Evolutionary conservation across 73 alveolate genomes (phyloP).

Genomic region (Paramecium octaurelia): DNA sequence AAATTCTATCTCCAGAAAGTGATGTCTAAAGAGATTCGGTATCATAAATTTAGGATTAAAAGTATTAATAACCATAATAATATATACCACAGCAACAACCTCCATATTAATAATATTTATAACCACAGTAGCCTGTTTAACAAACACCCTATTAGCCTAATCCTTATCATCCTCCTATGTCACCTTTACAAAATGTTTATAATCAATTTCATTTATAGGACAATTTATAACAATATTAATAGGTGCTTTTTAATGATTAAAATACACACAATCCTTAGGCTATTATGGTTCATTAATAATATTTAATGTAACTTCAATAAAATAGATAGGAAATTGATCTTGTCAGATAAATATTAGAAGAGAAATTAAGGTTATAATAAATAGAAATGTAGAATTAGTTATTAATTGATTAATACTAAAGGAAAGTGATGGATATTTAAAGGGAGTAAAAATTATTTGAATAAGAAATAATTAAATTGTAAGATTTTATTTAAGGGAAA

Average conservation of each 20-base stretch:
- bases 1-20: neutral
- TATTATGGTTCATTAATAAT: constrained; percentile 41
- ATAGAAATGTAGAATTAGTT: constrained; percentile 31
- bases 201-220: neutral
- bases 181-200: neutral
- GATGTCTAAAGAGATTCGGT: neutral
- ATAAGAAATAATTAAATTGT: neutral
- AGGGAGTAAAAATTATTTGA: constrained; percentile 29
- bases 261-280: neutral
- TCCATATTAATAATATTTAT: neutral
- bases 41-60: neutral
- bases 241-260: neutral
- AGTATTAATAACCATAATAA: neutral
- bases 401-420: constrained; percentile 10
- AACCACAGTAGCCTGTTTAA: neutral
- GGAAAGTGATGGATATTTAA: constrained; percentile 30
- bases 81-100: neutral
- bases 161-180: neutral
- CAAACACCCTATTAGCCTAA: neutral
- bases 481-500: constrained; percentile 40
- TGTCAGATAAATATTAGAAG: constrained; percentile 30
- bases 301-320: neutral
- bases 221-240: neutral
- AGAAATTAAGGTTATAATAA: constrained; percentile 18
- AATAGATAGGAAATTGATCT: constrained; percentile 29